Conservation (phyloP, 2,329 filamentous ascomycete genomes). For the Tolypocladium endophyticum region DNA sequence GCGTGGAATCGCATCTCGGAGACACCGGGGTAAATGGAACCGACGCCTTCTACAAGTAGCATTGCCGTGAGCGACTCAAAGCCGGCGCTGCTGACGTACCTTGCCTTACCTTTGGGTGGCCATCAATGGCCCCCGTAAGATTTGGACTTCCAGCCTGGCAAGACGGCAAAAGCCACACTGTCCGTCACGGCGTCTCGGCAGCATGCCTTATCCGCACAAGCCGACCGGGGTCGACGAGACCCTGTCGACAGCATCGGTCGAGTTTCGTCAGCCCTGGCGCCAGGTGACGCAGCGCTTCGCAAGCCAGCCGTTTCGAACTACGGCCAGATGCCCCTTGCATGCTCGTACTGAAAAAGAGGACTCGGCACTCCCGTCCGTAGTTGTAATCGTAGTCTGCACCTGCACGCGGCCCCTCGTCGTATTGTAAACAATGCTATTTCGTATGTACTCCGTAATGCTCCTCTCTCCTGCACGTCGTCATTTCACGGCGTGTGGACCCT, state of each 20-base stretch:
- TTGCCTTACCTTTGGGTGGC: too few species aligned
- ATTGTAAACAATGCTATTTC: background rate
- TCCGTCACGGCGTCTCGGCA: background rate
- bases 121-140: background rate
- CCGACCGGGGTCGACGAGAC: background rate
- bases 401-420: background rate
- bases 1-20: background rate
- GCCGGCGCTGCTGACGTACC: background rate
- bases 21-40: background rate
- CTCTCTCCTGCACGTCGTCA: background rate
- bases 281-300: background rate
- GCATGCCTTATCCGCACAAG: background rate
- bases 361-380: background rate
- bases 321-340: too few species aligned
- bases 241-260: background rate
- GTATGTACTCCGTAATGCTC: too few species aligned
- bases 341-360: background rate
- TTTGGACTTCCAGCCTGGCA: background rate
- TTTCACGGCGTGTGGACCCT: background rate
- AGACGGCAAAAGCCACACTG: background rate
- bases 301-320: background rate
- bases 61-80: background rate
- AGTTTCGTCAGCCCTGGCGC: background rate
- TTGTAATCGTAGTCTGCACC: too few species aligned
- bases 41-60: background rate